Base-by-base conservation (phyloP, 2,329 filamentous ascomycete species). In the Zalaria sp. region DNA sequence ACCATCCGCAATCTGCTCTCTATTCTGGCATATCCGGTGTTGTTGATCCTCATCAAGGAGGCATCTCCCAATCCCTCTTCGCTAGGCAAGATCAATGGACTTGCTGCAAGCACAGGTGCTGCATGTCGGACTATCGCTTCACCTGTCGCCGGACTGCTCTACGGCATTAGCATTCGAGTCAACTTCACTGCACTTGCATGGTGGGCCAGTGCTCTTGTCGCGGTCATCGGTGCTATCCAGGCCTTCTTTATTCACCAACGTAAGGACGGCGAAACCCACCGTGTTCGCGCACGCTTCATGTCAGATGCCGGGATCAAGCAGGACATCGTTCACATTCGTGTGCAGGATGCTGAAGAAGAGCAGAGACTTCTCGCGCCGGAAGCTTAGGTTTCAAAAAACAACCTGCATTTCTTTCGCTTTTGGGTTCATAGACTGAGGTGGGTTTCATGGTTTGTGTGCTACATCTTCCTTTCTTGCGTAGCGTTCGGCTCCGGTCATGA, bases 31-130 rank as follows among this genome's bases (percentile, higher is more conserved):
- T 81, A 79, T 32, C 81, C 80, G 0, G 70, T 81, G 5, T 68
- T 81, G 1, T 66, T 85, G 26, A 83, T 85, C 46, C 65, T 85
- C 41, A 71, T 85, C 53, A 85, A 85, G 57, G 77, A 84, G 60
- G 77, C 81, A 1, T 75, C 77, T 3, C 78, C 79, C 0, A 71
- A 73, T 4, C 65, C 74, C 3, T 69, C 68, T 1, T 71, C 75
- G 4, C 66, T 85, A 10, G 81, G 81, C 1, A 78, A 74, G 50
- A 81, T 85, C 57, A 85, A 85, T 47, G 81, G 81, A 0, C 62
- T 84, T 5, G 79, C 80, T 38, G 82, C 82, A 46, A 80, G 76
- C 3, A 79, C 75, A 2, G 81, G 79, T n/a, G 82, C 80, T 18
- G 73, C 77, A 4, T 79, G 77, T 44, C 70, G 81, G n/a, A 83